These are phyloP conservation scores for Dorcoceras hygrometricum DNA, from an alignment of 257 asterid genomes.

Conservation along the genomic window DNA sequence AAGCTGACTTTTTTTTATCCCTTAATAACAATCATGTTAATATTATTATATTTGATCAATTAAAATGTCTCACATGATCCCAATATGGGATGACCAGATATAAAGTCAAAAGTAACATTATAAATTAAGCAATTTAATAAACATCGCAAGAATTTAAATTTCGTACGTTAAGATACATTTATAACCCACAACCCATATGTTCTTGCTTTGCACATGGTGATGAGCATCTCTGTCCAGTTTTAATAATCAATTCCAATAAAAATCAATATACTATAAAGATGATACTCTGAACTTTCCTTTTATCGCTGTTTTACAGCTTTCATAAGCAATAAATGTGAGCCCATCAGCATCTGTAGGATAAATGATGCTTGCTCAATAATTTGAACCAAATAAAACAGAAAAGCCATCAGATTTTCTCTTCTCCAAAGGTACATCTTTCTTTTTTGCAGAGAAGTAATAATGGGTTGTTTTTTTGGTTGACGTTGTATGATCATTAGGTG, in stretches of 20 bases:
- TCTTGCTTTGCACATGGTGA: slow-evolving; percentile 8
- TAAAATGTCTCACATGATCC: slow-evolving; percentile 35
- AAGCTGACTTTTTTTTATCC: slow-evolving; percentile 20
- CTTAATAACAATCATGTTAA: slow-evolving; percentile 5
- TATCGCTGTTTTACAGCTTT: slow-evolving; percentile 20
- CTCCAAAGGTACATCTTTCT: slow-evolving; percentile 25
- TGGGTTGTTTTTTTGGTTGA: slow-evolving; percentile 12
- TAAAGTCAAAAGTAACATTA: slow-evolving; percentile 6
- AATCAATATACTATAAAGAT: slow-evolving; percentile 26
- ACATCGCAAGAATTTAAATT: slow-evolving; percentile 31
- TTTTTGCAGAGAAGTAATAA: background rate
- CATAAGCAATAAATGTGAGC: slow-evolving; percentile 24
- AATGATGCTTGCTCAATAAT: background rate
- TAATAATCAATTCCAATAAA: slow-evolving; percentile 18
- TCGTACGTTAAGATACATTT: slow-evolving; percentile 13
- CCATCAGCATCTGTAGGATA: slow-evolving; percentile 12
- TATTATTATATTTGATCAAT: no score
- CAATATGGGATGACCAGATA: slow-evolving; percentile 21
- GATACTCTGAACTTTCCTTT: slow-evolving; percentile 22
- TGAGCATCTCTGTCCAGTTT: slow-evolving; percentile 2
- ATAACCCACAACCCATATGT: background rate
- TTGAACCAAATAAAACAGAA: slow-evolving; percentile 6
- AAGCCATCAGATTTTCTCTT: slow-evolving; percentile 22
- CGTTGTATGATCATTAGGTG: slow-evolving; percentile 6
- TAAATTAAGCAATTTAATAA: slow-evolving; percentile 33